Conservation (phyloP, 768 basidiomycete species). For the Hortiboletus flavorubellus region DNA sequence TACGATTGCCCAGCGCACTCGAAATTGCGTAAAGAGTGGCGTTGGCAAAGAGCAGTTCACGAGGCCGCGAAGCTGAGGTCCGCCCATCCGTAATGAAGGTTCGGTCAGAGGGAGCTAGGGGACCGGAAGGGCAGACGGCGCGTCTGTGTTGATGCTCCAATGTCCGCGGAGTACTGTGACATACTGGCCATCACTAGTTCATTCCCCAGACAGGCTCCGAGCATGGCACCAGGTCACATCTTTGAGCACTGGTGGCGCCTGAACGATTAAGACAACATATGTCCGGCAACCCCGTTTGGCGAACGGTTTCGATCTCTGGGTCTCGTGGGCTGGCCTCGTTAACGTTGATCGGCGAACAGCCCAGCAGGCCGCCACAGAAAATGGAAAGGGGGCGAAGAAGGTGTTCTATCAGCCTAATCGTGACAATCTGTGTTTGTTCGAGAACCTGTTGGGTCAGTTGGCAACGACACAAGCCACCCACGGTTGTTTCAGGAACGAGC, state of each 20-base stretch:
- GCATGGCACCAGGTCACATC: constrained; percentile 1
- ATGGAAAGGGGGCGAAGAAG: constrained; percentile 7
- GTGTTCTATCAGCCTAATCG: constrained; percentile 26
- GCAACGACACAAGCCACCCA: constrained; percentile 8
- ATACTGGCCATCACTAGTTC: background rate
- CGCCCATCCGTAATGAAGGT: constrained; percentile 24
- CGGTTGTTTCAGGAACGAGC: constrained; percentile 31
- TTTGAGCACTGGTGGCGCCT: background rate
- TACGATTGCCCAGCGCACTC: background rate
- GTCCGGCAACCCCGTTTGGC: background rate
- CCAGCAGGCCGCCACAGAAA: constrained; percentile 1
- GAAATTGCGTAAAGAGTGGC: background rate
- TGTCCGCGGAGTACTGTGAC: constrained; percentile 27
- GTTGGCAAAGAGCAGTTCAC: constrained; percentile 4
- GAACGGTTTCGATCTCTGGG: constrained; percentile 1
- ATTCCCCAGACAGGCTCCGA: constrained; percentile 13
- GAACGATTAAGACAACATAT: background rate
- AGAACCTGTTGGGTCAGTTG: constrained; percentile 9
- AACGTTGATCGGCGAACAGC: constrained; percentile 24
- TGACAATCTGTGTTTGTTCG: constrained; percentile 20
- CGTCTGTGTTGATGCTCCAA: constrained; percentile 4
- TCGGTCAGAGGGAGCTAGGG: constrained; percentile 10
- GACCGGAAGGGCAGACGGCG: constrained; percentile 12
- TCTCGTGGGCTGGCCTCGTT: background rate
- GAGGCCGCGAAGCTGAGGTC: constrained; percentile 14